Evolutionary conservation across 31 red algal species (phyloP).

Genomic region (Endocladia muricata): DNA sequence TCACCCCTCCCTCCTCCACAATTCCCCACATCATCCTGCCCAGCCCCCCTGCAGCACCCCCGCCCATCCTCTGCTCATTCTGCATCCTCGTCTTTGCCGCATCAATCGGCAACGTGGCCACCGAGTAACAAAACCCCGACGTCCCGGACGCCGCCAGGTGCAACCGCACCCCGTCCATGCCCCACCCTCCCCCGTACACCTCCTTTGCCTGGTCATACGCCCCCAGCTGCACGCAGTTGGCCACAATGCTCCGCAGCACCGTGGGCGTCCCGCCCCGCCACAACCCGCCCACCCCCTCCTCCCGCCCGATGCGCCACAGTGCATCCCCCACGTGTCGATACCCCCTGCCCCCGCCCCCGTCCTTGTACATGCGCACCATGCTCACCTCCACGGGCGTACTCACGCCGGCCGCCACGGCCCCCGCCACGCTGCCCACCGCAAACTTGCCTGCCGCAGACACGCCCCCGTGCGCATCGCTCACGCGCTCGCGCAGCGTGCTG

Average conservation of each 20-base stretch:
- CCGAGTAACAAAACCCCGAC: slow-evolving; percentile 76
- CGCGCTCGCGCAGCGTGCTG: slow-evolving; percentile 54
- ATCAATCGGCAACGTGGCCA: slow-evolving; percentile 86
- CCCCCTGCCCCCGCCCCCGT: slow-evolving; percentile 68
- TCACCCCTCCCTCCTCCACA: slow-evolving; percentile 62
- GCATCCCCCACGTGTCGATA: slow-evolving; percentile 82
- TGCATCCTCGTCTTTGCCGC: slow-evolving; percentile 90
- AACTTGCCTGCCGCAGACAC: slow-evolving; percentile 44
- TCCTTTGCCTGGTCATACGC: slow-evolving; percentile 92
- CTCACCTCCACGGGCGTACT: slow-evolving; percentile 81
- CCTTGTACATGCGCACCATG: slow-evolving; percentile 91
- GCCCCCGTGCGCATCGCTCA: slow-evolving; percentile 8
- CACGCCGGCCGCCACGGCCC: slow-evolving; percentile 64
- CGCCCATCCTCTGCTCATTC: slow-evolving; percentile 45
- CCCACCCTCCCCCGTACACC: slow-evolving; percentile 23
- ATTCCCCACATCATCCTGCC: slow-evolving; percentile 61
- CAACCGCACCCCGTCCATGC: slow-evolving; percentile 46
- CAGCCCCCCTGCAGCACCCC: slow-evolving; percentile 45
- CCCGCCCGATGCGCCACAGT: slow-evolving; percentile 75
- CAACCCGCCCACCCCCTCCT: slow-evolving; percentile 84
- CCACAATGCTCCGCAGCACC: slow-evolving; percentile 67
- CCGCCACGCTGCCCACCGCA: slow-evolving; percentile 70
- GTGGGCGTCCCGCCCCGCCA: slow-evolving; percentile 89
- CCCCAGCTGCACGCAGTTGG: slow-evolving; percentile 85
- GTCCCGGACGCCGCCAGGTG: slow-evolving; percentile 56